These are phyloP conservation scores for Cystofilobasidium capitatum DNA, from an alignment of 768 basidiomycete species.

Conservation along the genomic window DNA sequence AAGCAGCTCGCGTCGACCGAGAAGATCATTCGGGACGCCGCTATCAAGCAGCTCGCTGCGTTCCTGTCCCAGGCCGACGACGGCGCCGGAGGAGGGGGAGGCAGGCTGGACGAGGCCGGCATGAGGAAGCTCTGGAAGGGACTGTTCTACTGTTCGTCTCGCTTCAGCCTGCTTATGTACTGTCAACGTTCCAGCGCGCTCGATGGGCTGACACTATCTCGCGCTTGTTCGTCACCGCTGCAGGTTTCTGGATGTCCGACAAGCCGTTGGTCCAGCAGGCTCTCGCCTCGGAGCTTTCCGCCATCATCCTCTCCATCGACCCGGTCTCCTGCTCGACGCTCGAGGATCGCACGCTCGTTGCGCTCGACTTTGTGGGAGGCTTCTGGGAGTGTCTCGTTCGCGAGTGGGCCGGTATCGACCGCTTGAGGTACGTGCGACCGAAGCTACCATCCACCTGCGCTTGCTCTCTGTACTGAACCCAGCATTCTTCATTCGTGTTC, in stretches of 20 bases:
- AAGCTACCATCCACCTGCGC: not conserved
- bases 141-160: constrained; percentile 74
- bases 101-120: constrained; percentile 53
- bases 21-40: constrained; percentile 84
- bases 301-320: constrained; percentile 63
- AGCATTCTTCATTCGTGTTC: constrained; percentile 3
- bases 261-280: constrained; percentile 93
- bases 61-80: constrained; percentile 49
- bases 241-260: constrained; percentile 99
- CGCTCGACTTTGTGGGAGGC: constrained; percentile 68
- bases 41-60: constrained; percentile 62
- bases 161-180: not conserved
- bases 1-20: constrained; percentile 45
- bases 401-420: constrained; percentile 90
- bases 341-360: constrained; percentile 40
- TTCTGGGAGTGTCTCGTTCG: constrained; percentile 86
- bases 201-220: constrained; percentile 1
- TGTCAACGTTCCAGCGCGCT: not conserved
- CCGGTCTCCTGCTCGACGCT: constrained; percentile 33
- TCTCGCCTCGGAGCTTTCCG: constrained; percentile 73
- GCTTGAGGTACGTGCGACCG: constrained; percentile 55
- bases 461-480: not conserved
- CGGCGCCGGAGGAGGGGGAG: not conserved
- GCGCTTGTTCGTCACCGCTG: not conserved
- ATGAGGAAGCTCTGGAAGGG: constrained; percentile 96